Evolutionary conservation across 768 basidiomycete genomes (phyloP), one percentile per base, ranked within the genome.

Genomic region (Auricularia sp.): DNA sequence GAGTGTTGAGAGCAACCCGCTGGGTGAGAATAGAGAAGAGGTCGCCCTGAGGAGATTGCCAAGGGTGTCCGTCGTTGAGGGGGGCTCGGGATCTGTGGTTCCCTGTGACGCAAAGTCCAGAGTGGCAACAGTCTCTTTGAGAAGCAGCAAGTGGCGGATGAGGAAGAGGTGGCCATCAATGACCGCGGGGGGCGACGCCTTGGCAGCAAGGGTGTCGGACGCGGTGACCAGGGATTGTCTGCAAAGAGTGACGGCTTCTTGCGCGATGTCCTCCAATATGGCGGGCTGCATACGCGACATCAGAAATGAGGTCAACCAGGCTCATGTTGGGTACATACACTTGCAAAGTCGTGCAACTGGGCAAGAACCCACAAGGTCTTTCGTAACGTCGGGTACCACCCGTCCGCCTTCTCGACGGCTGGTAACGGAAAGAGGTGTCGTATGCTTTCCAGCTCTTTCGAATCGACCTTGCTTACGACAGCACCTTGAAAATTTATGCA

Each of bases 191-290:
- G 80, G 76, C 16, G 77, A 74, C 44, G 78, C 79, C 61, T 81
- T 83, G 36, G 76, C 69, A 29, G 82, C 79, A 61, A 98, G 79
- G 23, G 80, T 76, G n/a, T 87, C 82, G 0, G 89, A 81, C 0
- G 91, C 93, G 4, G 81, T 74, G 42, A 89, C 79, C 3, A 98
- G 82, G 0, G 95, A 96, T 65, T 87, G 82, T 42, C 87, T 84
- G 72, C 94, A 96, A 3, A 93, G 78, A 12, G 82, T 80, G 36
- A 97, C 81, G 0, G 95, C 92, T 76, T 98, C 95, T 75, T 94
- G 91, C 0, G 96, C 94, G 47, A 98, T 90, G 73, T 99, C 97
- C 69, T 94, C 90, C 65, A 97, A 99, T 65, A 98, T 95, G 1
- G 86, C 88, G n/a, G 91, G 87, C 94, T 98, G 65, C 8, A 14